Evolutionary conservation across 371 early-diverging fungal genomes (phyloP), one percentile per base, ranked within the genome.

Genomic region (Mortierella sp.): DNA sequence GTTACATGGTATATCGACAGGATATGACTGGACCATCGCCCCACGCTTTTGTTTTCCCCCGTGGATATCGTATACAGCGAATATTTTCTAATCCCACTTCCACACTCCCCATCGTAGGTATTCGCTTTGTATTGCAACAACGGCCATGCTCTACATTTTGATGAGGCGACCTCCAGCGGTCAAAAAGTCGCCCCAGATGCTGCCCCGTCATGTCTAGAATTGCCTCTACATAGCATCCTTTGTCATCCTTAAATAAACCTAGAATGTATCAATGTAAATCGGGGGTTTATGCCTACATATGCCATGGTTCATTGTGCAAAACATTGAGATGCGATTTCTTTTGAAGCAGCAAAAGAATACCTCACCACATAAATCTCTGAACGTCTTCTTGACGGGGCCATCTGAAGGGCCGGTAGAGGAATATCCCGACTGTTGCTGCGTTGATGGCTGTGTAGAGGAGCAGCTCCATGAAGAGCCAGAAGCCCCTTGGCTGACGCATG

Each of bases 321-420:
- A n/a, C n/a, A n/a, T n/a, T n/a, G n/a, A n/a, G n/a, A n/a, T n/a
- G n/a, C 11, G 34, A 50, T 52, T n/a, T 22, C 40, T 24, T 64
- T 69, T 64, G 69, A 61, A 19, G 37, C 64, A 29, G 76, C 70
- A 76, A 52, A 73, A 48, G 44, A 29, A n/a, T 24, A 7, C 10
- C 44, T 84, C 52, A 98, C 97, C 97, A 98, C 96, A 97, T 96
- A 85, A 98, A 98, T 70, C 97, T 88, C 86, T 96, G 96, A 29
- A 85, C 52, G 24, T 72, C 82, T 2, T 89, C 91, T 71, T 93
- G 92, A 41, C 88, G 86, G 7, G 86, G 44, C 96, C 97, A 95
- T 22, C 64, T 77, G 81, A 98, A 98, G 10, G 96, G 93, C 39
- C 87, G 72, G 66, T 86, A 79, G 52, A 96, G 72, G 84, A 96